Conservation (phyloP, 148 eudicot species). For the Rheum nobile region DNA sequence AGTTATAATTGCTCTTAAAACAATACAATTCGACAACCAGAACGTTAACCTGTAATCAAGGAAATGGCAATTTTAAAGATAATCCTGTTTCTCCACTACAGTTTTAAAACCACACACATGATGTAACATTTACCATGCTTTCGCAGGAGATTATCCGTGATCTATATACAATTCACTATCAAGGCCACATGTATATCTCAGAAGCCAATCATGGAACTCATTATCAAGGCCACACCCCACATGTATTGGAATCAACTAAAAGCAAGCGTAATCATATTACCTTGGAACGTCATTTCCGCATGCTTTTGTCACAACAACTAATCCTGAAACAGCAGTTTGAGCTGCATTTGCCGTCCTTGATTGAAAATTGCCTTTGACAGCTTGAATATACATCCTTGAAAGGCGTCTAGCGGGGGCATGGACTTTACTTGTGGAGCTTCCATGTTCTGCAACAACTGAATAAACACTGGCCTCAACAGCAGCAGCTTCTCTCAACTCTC, state of each 20-base stretch:
- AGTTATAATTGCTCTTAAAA: constrained; percentile 54
- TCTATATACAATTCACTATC: background rate
- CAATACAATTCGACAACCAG: constrained; percentile 76
- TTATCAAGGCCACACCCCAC: background rate
- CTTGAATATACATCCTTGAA: constrained; percentile 76
- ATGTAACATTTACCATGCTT: background rate
- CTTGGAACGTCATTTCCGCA: constrained; percentile 99
- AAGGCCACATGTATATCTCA: too few species aligned
- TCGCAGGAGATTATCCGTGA: background rate
- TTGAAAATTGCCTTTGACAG: constrained; percentile 37
- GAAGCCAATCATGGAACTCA: too few species aligned
- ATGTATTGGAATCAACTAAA: background rate
- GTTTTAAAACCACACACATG: background rate
- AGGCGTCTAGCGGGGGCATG: constrained; percentile 98
- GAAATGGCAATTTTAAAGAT: background rate
- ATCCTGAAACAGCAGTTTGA: constrained; percentile 66
- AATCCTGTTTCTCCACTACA: background rate
- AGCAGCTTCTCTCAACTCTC: constrained; percentile 86
- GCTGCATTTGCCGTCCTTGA: constrained; percentile 60
- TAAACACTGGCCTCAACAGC: constrained; percentile 73
- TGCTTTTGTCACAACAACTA: constrained; percentile 82
- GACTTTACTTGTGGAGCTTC: constrained; percentile 79
- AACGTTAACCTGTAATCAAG: constrained; percentile 52
- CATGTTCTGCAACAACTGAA: constrained; percentile 88
- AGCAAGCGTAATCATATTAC: constrained; percentile 19